Conservation (phyloP, 129 eudicot genomes). For the Pittosporum tobira region DNA sequence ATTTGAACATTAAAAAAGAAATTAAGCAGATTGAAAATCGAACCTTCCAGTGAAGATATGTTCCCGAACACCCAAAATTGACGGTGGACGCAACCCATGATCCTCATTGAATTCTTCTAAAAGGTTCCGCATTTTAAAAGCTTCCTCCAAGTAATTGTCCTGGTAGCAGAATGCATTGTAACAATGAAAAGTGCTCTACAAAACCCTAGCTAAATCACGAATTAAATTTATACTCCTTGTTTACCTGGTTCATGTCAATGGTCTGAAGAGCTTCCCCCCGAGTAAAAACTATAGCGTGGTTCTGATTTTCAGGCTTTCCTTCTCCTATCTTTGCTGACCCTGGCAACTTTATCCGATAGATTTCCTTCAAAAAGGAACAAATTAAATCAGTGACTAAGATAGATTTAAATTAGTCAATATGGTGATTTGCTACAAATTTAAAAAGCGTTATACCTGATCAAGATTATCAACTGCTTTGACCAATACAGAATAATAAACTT, state of each 20-base stretch:
- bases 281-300: constrained; percentile 90
- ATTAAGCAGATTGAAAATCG: constrained; percentile 2
- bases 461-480: constrained; percentile 91
- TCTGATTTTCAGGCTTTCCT: constrained; percentile 99
- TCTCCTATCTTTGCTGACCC: constrained; percentile 95
- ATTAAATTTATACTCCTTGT: neutral
- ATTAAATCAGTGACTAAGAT: constrained; percentile 8
- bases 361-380: constrained; percentile 55
- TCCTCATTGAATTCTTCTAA: constrained; percentile 95
- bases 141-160: constrained; percentile 99
- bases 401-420: neutral
- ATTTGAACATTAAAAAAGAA: constrained; percentile 9
- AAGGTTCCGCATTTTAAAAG: constrained; percentile 98
- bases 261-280: constrained; percentile 99
- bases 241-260: constrained; percentile 97
- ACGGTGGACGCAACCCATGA: constrained; percentile 93
- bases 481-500: constrained; percentile 89
- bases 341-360: constrained; percentile 89
- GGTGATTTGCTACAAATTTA: constrained; percentile 8
- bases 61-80: constrained; percentile 96
- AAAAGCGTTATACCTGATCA: constrained; percentile 57
- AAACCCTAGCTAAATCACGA: neutral
- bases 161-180: constrained; percentile 19
- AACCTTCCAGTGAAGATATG: constrained; percentile 99
- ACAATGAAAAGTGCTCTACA: neutral